phyloP scores from a whole-genome alignment of 495 filamentous ascomycete genomes.

The Tetracladium setigerum region DNA sequence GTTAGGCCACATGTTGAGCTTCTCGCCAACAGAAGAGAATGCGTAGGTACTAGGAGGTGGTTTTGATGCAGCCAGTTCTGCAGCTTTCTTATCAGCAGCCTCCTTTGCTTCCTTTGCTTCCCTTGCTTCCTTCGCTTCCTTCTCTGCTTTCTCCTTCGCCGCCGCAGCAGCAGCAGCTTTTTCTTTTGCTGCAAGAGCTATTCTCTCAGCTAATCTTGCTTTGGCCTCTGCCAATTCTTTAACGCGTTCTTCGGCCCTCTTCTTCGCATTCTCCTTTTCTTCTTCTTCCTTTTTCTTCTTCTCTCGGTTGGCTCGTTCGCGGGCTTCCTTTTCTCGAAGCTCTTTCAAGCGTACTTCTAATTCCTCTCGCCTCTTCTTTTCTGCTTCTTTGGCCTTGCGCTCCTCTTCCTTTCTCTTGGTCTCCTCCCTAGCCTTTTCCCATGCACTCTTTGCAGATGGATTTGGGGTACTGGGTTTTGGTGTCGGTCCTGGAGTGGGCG shows the following conservation, averaged over 20 bases:
- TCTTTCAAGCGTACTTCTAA: constrained; percentile 19
- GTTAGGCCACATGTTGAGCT: constrained; percentile 48
- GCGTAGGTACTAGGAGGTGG: constrained; percentile 32
- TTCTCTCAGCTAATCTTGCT: constrained; percentile 27
- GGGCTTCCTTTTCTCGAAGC: constrained; percentile 29
- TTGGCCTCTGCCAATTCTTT: constrained; percentile 24
- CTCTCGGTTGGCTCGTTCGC: constrained; percentile 20
- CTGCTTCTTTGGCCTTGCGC: constrained; percentile 44
- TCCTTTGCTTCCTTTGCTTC: too few species aligned
- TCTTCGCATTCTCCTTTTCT: constrained; percentile 22
- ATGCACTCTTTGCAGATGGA: constrained; percentile 40
- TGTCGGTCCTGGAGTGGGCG: background rate
- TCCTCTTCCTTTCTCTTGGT: constrained; percentile 54
- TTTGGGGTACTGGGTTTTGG: constrained; percentile 11
- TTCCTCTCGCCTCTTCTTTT: constrained; percentile 41
- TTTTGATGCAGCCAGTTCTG: constrained; percentile 19
- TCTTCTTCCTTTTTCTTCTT: constrained; percentile 34
- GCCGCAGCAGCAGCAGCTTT: constrained; percentile 26
- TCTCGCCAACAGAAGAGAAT: constrained; percentile 48
- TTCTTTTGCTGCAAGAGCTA: constrained; percentile 26
- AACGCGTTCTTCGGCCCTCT: constrained; percentile 19
- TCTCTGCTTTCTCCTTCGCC: constrained; percentile 22
- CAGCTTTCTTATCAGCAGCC: constrained; percentile 22
- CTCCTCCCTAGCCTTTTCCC: constrained; percentile 69
- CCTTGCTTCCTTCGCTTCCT: too few species aligned